phyloP scores from a whole-genome alignment of 768 basidiomycete genomes.

The Panus rudis region DNA sequence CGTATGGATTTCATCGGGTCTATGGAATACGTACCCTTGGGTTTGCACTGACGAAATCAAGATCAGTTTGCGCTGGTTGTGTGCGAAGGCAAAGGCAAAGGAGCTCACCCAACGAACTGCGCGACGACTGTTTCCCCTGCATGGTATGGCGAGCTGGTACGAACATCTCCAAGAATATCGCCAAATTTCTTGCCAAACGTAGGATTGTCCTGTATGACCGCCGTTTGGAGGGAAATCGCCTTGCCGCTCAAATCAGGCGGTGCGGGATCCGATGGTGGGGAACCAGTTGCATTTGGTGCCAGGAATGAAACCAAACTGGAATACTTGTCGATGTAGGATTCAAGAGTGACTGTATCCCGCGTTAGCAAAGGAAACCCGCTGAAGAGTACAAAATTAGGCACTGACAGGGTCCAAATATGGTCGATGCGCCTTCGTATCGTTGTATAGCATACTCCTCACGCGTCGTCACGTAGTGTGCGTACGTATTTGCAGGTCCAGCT shows the following conservation, averaged over 20 bases:
- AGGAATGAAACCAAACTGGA: slow-evolving; percentile 58
- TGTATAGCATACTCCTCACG: slow-evolving; percentile 69
- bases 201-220: slow-evolving; percentile 54
- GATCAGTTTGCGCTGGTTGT: no score
- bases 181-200: slow-evolving; percentile 57
- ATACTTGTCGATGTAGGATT: slow-evolving; percentile 76
- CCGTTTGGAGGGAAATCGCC: slow-evolving; percentile 67
- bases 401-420: slow-evolving; percentile 69
- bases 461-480: slow-evolving; percentile 68
- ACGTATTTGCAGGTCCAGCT: slow-evolving; percentile 78
- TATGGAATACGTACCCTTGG: slow-evolving; percentile 46
- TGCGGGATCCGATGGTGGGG: slow-evolving; percentile 56
- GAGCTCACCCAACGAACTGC: slow-evolving; percentile 51
- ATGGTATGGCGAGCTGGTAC: slow-evolving; percentile 37
- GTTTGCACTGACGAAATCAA: slow-evolving; percentile 38
- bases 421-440: slow-evolving; percentile 78
- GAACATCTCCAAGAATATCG: slow-evolving; percentile 49
- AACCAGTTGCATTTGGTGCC: slow-evolving; percentile 37
- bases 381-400: slow-evolving; percentile 11
- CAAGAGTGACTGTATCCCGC: slow-evolving; percentile 50
- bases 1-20: neutral
- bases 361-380: slow-evolving; percentile 1
- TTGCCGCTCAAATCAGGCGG: slow-evolving; percentile 56
- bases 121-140: slow-evolving; percentile 54
- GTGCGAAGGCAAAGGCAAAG: neutral